Percentiles rank a stretch among this genome's conserved stretches.
These are phyloP conservation scores for Penstemon eatonii DNA, from an alignment of 257 asterid genomes.

Conservation along the genomic window DNA sequence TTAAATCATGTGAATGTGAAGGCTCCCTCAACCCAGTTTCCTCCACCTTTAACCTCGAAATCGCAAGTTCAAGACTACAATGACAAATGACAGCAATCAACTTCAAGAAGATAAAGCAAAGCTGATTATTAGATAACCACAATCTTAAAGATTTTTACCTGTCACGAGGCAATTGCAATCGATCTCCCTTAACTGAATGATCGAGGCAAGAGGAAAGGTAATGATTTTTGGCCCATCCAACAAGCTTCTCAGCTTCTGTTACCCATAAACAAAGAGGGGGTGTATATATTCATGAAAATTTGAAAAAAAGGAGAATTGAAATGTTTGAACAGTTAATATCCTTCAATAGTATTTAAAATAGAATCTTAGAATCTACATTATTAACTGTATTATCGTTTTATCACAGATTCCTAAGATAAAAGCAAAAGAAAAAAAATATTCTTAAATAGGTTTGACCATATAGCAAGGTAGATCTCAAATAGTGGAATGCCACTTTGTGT, in stretches of 20 bases:
- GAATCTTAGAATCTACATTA: conserved; percentile 8
- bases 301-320: conserved; percentile 2
- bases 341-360: background rate
- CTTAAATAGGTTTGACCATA: too few species aligned
- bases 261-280: conserved; percentile 22
- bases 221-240: conserved; percentile 96
- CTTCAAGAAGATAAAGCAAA: conserved; percentile 24
- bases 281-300: conserved; percentile 6
- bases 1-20: conserved; percentile 74
- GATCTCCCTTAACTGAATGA: conserved; percentile 75
- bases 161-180: conserved; percentile 73
- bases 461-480: too few species aligned
- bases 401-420: background rate
- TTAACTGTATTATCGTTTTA: background rate
- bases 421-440: too few species aligned
- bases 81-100: conserved; percentile 28
- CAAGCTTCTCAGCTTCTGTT: conserved; percentile 87
- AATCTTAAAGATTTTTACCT: conserved; percentile 56
- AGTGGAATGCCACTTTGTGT: too few species aligned
- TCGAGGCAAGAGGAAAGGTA: conserved; percentile 70
- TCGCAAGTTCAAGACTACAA: conserved; percentile 79
- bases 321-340: background rate
- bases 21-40: conserved; percentile 76
- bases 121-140: conserved; percentile 20
- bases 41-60: conserved; percentile 80